A percentile compares a stretch with the other conserved stretches of the same genome.
Conservation (phyloP, 768 basidiomycete genomes). For the Ramaria rubella region DNA sequence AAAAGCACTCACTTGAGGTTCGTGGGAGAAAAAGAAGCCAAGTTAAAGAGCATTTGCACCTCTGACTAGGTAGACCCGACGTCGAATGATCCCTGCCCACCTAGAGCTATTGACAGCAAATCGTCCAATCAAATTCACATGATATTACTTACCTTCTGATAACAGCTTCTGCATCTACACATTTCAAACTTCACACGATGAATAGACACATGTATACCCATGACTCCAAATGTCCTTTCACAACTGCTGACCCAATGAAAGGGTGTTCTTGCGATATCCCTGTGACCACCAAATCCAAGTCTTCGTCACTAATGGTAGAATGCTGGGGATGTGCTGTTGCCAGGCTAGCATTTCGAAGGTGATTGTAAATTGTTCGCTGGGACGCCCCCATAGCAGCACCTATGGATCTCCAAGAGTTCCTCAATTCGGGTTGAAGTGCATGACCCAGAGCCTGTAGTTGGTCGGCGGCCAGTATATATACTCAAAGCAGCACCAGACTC, state of each 20-base stretch:
- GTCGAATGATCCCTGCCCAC: conserved; percentile 11
- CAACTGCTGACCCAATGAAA: neutral
- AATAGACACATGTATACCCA: neutral
- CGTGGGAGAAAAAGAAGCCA: no score
- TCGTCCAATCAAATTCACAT: neutral
- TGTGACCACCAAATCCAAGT: neutral
- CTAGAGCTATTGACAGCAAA: conserved; percentile 3
- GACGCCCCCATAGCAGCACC: conserved; percentile 19
- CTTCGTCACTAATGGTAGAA: neutral
- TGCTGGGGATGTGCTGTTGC: no score
- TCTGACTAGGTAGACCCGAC: neutral
- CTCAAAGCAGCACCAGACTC: no score
- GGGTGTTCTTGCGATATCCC: neutral
- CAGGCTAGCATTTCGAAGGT: conserved; percentile 10
- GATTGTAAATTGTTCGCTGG: no score
- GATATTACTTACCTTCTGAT: neutral
- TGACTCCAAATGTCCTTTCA: neutral
- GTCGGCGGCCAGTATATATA: no score
- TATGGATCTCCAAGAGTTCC: conserved; percentile 21
- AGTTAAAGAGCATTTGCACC: neutral
- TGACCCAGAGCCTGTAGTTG: no score
- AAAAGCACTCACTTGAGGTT: no score
- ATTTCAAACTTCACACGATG: neutral
- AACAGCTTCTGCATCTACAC: neutral
- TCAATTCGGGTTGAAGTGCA: conserved; percentile 20